Evolutionary conservation across 2,329 filamentous ascomycete species (phyloP).

Genomic region (Helicocarpus griseus): DNA sequence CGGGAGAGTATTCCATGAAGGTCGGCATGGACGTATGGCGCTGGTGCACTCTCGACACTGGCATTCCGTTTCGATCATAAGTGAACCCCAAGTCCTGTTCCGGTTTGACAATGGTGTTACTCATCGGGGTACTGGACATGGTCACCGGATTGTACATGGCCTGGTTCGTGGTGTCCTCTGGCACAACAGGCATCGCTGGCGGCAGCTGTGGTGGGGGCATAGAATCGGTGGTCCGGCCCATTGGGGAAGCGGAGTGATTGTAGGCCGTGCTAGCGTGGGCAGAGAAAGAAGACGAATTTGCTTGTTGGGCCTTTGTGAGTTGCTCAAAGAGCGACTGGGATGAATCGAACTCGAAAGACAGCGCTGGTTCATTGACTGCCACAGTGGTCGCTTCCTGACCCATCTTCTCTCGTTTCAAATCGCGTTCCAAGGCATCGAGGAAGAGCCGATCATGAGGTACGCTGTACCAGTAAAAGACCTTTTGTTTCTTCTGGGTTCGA

Average conservation of each 20-base stretch:
- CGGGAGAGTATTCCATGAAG: slow-evolving; percentile 96
- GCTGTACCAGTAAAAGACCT: slow-evolving; percentile 99
- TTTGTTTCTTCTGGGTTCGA: slow-evolving; percentile 98
- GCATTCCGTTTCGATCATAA: slow-evolving; percentile 87
- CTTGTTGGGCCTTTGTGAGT: slow-evolving; percentile 97
- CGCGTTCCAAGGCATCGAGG: slow-evolving; percentile 91
- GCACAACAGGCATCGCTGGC: slow-evolving; percentile 47
- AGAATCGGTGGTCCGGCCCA: slow-evolving; percentile 73
- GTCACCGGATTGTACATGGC: slow-evolving; percentile 64
- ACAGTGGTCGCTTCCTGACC: slow-evolving; percentile 94
- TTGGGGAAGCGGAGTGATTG: slow-evolving; percentile 76
- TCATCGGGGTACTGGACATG: slow-evolving; percentile 59
- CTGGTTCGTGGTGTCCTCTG: slow-evolving; percentile 55
- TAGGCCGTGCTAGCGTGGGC: slow-evolving; percentile 62
- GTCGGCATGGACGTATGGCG: slow-evolving; percentile 97
- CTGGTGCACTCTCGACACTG: slow-evolving; percentile 73
- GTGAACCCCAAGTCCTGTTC: slow-evolving; percentile 79
- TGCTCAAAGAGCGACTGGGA: slow-evolving; percentile 99
- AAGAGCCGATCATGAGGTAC: slow-evolving; percentile 96
- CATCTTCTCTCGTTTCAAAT: slow-evolving; percentile 99
- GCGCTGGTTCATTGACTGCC: slow-evolving; percentile 89
- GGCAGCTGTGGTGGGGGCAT: slow-evolving; percentile 86
- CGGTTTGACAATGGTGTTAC: slow-evolving; percentile 71
- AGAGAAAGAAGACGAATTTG: slow-evolving; percentile 93
- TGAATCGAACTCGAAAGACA: slow-evolving; percentile 98